A percentile compares a stretch with the other conserved stretches of the same genome.
These are phyloP conservation scores for Berberis thunbergii DNA, from an alignment of 164 flowering plant genomes.

Conservation along the genomic window DNA sequence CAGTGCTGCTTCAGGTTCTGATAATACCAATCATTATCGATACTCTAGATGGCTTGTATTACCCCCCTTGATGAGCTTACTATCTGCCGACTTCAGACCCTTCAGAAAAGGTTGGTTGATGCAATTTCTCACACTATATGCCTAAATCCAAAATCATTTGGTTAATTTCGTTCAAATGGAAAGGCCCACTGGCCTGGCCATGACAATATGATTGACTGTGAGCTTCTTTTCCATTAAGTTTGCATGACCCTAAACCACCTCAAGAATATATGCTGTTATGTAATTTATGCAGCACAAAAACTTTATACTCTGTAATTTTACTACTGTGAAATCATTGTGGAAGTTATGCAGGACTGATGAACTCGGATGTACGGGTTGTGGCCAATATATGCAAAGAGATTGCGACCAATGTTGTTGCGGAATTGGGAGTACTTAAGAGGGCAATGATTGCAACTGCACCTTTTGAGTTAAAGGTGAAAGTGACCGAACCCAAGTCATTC, in stretches of 20 bases:
- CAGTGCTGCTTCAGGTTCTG: slow-evolving; percentile 40
- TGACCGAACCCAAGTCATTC: no score
- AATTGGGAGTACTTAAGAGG: no score
- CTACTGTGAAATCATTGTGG: no score
- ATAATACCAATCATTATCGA: slow-evolving; percentile 90
- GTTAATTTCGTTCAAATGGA: slow-evolving; percentile 72
- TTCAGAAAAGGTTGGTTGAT: slow-evolving; percentile 82
- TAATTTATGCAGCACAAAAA: neutral
- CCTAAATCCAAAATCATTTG: slow-evolving; percentile 76
- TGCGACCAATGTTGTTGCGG: no score
- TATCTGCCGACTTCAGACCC: slow-evolving; percentile 83
- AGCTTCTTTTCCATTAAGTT: slow-evolving; percentile 92
- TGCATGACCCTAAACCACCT: neutral
- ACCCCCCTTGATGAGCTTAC: slow-evolving; percentile 95
- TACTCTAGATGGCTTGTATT: slow-evolving; percentile 89
- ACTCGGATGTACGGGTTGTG: no score
- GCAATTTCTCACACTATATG: slow-evolving; percentile 90
- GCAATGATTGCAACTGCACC: no score
- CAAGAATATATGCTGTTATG: neutral
- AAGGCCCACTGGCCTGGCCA: no score
- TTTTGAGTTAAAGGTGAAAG: no score
- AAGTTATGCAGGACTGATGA: no score
- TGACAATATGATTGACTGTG: slow-evolving; percentile 91
- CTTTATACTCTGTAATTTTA: no score
- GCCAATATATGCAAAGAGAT: no score